These are phyloP conservation scores for Citrus glauca DNA, from an alignment of 345 rosid genomes.

Conservation along the genomic window DNA sequence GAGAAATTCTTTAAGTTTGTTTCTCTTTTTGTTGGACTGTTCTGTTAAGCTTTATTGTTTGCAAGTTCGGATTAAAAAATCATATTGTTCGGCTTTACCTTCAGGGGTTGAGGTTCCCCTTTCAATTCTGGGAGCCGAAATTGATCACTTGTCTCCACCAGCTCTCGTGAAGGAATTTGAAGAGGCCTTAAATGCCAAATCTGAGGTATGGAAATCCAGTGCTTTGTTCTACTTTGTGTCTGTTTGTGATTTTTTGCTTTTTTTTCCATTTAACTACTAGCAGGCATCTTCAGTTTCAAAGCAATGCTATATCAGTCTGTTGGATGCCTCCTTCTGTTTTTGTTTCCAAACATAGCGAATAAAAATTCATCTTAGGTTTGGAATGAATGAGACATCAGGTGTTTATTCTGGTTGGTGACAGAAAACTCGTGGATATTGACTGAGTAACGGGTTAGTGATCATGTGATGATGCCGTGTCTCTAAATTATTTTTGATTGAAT, in stretches of 20 bases:
- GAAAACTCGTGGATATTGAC: background rate
- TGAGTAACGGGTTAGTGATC: background rate
- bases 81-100: background rate
- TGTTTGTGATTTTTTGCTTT: background rate
- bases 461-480: background rate
- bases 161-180: slow-evolving; percentile 47
- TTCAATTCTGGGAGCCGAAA: slow-evolving; percentile 56
- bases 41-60: background rate
- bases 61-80: background rate
- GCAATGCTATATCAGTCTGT: background rate
- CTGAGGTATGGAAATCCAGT: slow-evolving; percentile 33
- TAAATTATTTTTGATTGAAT: background rate
- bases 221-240: background rate
- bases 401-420: background rate
- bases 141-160: slow-evolving; percentile 41
- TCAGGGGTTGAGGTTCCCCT: slow-evolving; percentile 50
- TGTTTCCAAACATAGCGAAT: background rate
- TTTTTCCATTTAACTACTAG: background rate
- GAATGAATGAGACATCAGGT: background rate
- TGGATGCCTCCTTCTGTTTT: background rate
- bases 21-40: background rate
- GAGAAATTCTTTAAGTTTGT: background rate
- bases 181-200: slow-evolving; percentile 31
- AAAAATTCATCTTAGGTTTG: background rate
- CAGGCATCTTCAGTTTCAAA: background rate